phyloP scores from a whole-genome alignment of 495 filamentous ascomycete species.

The Penicillium psychrofluorescens region DNA sequence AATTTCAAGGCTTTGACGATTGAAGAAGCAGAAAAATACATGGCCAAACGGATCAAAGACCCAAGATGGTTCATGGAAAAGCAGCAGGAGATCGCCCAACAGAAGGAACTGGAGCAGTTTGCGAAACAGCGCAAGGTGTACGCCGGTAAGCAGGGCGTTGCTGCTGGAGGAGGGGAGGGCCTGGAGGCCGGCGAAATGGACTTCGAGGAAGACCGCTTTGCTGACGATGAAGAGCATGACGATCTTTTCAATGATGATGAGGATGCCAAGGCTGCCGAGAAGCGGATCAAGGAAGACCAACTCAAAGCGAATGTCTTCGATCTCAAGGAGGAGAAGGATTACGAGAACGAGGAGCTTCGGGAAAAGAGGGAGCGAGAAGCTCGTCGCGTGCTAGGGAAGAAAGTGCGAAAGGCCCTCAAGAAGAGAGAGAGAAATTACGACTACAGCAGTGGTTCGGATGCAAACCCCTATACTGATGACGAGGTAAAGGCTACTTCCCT shows the following conservation, averaged over 20 bases:
- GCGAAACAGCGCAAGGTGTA: constrained; percentile 39
- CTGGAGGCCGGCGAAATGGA: constrained; percentile 53
- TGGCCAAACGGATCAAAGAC: constrained; percentile 65
- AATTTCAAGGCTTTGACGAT: constrained; percentile 73
- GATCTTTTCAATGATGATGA: constrained; percentile 82
- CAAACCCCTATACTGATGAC: constrained; percentile 65
- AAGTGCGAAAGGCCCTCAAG: constrained; percentile 67
- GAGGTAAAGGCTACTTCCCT: constrained; percentile 22
- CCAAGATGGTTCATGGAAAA: constrained; percentile 74
- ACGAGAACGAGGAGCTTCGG: constrained; percentile 69
- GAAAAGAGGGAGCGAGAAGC: constrained; percentile 61
- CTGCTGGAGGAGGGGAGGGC: constrained; percentile 32
- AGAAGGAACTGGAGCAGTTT: constrained; percentile 44
- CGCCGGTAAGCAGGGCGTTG: constrained; percentile 31
- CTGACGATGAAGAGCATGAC: constrained; percentile 81
- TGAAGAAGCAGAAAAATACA: constrained; percentile 77
- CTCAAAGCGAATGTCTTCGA: constrained; percentile 81
- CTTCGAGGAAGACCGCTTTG: constrained; percentile 62
- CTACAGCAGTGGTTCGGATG: constrained; percentile 69
- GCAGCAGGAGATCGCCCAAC: constrained; percentile 39
- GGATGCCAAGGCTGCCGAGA: constrained; percentile 78
- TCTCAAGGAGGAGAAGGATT: constrained; percentile 75
- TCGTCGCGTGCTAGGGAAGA: constrained; percentile 62
- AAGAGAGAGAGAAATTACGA: constrained; percentile 79
- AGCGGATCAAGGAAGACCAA: constrained; percentile 80